Conservation (phyloP, 2,329 filamentous ascomycete genomes). For the Teratosphaeria zuluensis region DNA sequence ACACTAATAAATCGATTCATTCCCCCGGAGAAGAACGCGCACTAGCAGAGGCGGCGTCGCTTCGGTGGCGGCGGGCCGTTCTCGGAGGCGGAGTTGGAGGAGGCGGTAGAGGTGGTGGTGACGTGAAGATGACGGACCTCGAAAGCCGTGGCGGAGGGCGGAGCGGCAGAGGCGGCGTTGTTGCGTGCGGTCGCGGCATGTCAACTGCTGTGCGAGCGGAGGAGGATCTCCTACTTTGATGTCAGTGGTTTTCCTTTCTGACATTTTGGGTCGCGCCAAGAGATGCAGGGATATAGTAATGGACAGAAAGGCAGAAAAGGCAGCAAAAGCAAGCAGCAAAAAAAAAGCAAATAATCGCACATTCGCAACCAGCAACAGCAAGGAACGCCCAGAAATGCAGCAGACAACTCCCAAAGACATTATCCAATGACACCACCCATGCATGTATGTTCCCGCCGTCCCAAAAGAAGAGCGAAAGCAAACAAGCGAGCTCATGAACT, state of each 20-base stretch:
- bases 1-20: no score
- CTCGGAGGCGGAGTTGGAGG: not conserved
- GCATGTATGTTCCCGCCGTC: not conserved
- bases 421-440: not conserved
- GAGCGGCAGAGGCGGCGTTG: not conserved
- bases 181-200: not conserved
- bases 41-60: not conserved
- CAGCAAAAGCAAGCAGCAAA: not conserved
- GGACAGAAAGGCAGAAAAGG: not conserved
- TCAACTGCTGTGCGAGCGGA: conserved; percentile 7
- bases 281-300: not conserved
- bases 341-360: not conserved
- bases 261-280: not conserved
- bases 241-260: not conserved
- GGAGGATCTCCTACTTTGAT: conserved; percentile 4
- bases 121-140: not conserved
- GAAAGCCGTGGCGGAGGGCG: not conserved
- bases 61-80: not conserved
- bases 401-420: not conserved
- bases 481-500: not conserved
- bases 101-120: not conserved
- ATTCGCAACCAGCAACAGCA: not conserved
- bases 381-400: not conserved
- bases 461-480: not conserved
- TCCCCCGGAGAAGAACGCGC: not conserved